phyloP scores from a whole-genome alignment of 139 green algal genomes.

The Parachlorella kessleri region DNA sequence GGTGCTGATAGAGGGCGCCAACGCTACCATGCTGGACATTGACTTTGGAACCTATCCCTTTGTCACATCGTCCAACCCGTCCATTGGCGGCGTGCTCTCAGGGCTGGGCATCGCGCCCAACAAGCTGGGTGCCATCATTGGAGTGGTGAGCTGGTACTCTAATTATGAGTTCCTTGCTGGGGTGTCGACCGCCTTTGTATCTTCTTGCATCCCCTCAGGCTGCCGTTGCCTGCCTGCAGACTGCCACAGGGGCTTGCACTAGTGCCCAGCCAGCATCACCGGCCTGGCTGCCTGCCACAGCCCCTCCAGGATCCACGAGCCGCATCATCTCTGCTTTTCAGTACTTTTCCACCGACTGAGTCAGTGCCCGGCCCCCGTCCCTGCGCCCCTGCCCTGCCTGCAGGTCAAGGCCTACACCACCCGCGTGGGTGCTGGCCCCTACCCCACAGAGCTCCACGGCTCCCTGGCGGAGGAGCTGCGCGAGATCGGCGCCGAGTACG shows the following conservation, averaged over 20 bases:
- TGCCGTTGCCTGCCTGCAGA: too few relatives aligned
- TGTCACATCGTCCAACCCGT: constrained; percentile 98
- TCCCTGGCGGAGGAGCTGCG: constrained; percentile 87
- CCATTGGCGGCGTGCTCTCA: constrained; percentile 91
- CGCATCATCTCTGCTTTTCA: too few relatives aligned
- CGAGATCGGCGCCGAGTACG: constrained; percentile 89
- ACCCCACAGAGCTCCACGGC: constrained; percentile 96
- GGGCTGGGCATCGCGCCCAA: constrained; percentile 93
- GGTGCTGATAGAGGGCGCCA: constrained; percentile 98
- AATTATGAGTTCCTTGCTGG: too few relatives aligned
- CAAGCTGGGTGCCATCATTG: constrained; percentile 88
- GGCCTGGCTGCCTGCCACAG: not conserved
- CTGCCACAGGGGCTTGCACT: too few relatives aligned
- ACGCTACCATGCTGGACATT: constrained; percentile 99
- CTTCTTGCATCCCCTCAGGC: too few relatives aligned
- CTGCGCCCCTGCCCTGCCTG: not conserved
- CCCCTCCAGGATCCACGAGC: not conserved
- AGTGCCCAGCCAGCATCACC: too few relatives aligned
- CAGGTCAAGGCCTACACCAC: constrained; percentile 99
- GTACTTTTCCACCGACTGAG: too few relatives aligned
- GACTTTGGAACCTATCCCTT: constrained; percentile 99
- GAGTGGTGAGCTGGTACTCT: constrained; percentile 72
- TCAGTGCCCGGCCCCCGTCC: too few relatives aligned
- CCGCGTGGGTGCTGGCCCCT: constrained; percentile 94
- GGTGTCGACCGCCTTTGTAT: too few relatives aligned